phyloP scores from a whole-genome alignment of 805 yeast genomes.

The Grigorovia humatica region DNA sequence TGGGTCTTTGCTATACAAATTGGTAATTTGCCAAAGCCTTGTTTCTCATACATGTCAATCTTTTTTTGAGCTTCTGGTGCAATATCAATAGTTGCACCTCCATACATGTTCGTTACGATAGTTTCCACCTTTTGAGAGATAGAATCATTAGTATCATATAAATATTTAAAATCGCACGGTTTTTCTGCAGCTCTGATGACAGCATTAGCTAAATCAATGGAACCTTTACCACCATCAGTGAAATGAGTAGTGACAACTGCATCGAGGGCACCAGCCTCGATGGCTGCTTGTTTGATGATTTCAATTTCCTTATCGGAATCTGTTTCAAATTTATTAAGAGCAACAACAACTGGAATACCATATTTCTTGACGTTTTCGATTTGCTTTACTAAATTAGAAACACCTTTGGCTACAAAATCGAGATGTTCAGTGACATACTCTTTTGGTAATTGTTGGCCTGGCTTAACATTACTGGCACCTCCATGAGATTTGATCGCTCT shows the following conservation, averaged over 20 bases:
- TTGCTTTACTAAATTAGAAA: conserved; percentile 83
- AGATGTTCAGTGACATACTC: conserved; percentile 76
- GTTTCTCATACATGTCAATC: conserved; percentile 69
- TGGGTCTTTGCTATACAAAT: conserved; percentile 97
- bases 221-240: conserved; percentile 93
- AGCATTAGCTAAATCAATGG: conserved; percentile 71
- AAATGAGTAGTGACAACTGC: conserved; percentile 90
- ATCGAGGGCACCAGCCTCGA: conserved; percentile 85
- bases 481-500: conserved; percentile 96
- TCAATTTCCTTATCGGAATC: conserved; percentile 76
- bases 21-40: conserved; percentile 86
- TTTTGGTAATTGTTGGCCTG: conserved; percentile 77
- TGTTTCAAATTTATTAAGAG: conserved; percentile 77
- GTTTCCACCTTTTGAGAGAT: conserved; percentile 72
- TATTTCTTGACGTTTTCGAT: conserved; percentile 74
- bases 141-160: conserved; percentile 60
- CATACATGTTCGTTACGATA: conserved; percentile 86
- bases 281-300: conserved; percentile 67
- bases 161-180: conserved; percentile 43
- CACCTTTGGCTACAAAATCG: conserved; percentile 67
- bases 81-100: conserved; percentile 77
- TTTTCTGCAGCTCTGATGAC: conserved; percentile 60
- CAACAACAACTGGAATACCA: conserved; percentile 90
- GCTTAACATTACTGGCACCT: conserved; percentile 94
- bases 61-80: conserved; percentile 72